Base-by-base conservation (phyloP, 768 basidiomycete genomes). In the Lepiota brunneoincarnata region DNA sequence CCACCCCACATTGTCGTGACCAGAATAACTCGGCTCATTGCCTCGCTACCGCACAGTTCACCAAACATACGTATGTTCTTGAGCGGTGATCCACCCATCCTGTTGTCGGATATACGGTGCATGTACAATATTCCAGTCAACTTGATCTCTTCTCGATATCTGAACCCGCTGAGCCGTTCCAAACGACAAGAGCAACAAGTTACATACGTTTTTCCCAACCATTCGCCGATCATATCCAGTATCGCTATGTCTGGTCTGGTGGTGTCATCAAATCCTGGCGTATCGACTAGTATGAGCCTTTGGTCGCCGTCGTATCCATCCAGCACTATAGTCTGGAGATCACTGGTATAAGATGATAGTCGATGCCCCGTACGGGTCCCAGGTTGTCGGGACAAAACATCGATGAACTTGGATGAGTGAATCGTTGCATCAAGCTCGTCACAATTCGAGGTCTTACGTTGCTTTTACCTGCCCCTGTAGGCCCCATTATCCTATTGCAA, bases 1-100 rank as follows among this genome's bases (percentile, higher is more conserved):
- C 70, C 66, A 4, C 69, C 73, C 80, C 81, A 82, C 77, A 77
- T 81, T 35, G 72, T 82, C 41, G 82, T 82, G 46, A 75, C 75
- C 55, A 83, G 73, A 23, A 78, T 67, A 24, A 83, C 78, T 55
- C 76, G 81, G 36, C 69, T 66, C 47, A 83, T 74, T 12, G 76
- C 69, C 40, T 51, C 65, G 17, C 78, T 75, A 17, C 82, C 82
- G 57, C 82, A 83, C 11, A 83, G 69, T 52, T 77, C 70, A 43
- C 74, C 67, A 63, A 83, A 81, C 66, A 81, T 73, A 34, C 71
- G 69, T 51, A 80, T 79, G 59, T 78, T 81, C 58, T 75, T 72
- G 20, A 69, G 72, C n/a, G 78, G 77, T 21, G 75, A 76, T 18
- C 77, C 78, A 31, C 76, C 76, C 63, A 82, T 71, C 21, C 79